Conservation (phyloP, 1,284 basidiomycete species). For the Lentinus polychrous region DNA sequence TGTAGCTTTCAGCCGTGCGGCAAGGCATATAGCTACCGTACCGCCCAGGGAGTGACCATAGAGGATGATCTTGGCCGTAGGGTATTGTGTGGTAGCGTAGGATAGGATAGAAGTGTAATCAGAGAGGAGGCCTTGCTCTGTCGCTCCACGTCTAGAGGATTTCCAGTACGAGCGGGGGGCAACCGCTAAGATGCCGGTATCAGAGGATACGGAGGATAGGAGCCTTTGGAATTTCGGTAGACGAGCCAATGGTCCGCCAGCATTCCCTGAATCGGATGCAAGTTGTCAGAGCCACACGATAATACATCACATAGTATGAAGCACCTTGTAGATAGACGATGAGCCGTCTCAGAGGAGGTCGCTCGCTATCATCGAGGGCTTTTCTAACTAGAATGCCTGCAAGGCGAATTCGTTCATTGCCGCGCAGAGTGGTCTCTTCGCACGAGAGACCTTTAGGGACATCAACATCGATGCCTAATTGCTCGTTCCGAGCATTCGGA, state of each 20-base stretch:
- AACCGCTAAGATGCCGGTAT: slow-evolving; percentile 27
- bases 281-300: not conserved
- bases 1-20: slow-evolving; percentile 11
- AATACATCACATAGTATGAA: too few relatives aligned
- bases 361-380: not conserved
- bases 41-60: slow-evolving; percentile 49
- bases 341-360: not conserved
- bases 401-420: slow-evolving; percentile 17
- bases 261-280: slow-evolving; percentile 32
- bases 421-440: slow-evolving; percentile 24
- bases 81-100: slow-evolving; percentile 27
- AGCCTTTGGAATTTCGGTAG: slow-evolving; percentile 36
- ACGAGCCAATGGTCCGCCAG: slow-evolving; percentile 42
- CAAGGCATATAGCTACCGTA: slow-evolving; percentile 35
- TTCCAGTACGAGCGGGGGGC: slow-evolving; percentile 39
- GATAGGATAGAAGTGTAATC: slow-evolving; percentile 33
- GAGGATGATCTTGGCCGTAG: slow-evolving; percentile 29
- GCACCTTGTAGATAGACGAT: too few relatives aligned
- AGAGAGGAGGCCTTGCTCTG: slow-evolving; percentile 30
- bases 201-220: slow-evolving; percentile 7
- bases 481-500: slow-evolving; percentile 32
- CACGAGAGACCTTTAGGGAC: slow-evolving; percentile 22
- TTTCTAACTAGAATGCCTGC: slow-evolving; percentile 23
- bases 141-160: slow-evolving; percentile 28
- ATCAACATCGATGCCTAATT: slow-evolving; percentile 19